A percentile compares a stretch with the other conserved stretches of the same genome.
Conservation (phyloP, 2,329 filamentous ascomycete species). For the Diaporthe batatas region DNA sequence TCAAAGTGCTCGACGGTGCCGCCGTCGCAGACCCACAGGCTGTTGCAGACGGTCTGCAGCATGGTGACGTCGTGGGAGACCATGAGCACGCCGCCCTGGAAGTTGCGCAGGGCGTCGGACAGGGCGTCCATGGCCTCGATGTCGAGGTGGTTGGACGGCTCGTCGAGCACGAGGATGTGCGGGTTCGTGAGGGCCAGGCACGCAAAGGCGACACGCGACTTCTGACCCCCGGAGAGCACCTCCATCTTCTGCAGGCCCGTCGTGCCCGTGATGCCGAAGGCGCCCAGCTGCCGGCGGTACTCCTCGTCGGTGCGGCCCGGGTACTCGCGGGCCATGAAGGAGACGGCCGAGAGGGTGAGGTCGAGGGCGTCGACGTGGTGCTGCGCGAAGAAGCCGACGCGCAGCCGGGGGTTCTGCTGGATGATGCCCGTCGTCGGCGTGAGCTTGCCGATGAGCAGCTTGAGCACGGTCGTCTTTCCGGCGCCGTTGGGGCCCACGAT, state of each 20-base stretch:
- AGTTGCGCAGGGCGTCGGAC: conserved; percentile 83
- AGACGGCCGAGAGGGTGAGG: conserved; percentile 87
- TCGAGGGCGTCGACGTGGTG: conserved; percentile 98
- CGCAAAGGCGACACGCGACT: conserved; percentile 98
- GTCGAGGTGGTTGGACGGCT: conserved; percentile 98
- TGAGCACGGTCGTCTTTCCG: conserved; percentile 98
- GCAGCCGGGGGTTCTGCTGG: conserved; percentile 86
- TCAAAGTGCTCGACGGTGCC: conserved; percentile 97
- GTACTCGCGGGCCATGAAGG: conserved; percentile 95
- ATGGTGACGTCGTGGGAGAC: conserved; percentile 99
- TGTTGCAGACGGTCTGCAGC: conserved; percentile 95
- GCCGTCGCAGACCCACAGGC: conserved; percentile 95
- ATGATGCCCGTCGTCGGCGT: conserved; percentile 83
- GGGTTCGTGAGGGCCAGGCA: conserved; percentile 93
- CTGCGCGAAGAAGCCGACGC: conserved; percentile 97
- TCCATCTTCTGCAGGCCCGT: conserved; percentile 97
- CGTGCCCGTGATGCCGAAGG: conserved; percentile 91
- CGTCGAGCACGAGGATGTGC: conserved; percentile 97
- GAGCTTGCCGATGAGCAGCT: conserved; percentile 92
- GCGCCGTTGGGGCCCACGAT: conserved; percentile 99
- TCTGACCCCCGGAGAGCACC: conserved; percentile 94
- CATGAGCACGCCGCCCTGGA: conserved; percentile 97
- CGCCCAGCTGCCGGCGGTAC: conserved; percentile 93
- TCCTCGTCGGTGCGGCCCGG: conserved; percentile 95
- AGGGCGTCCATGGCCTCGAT: conserved; percentile 99